Evolutionary conservation across 805 yeast species (phyloP).

Genomic region (Yamadazyma nakazawae): DNA sequence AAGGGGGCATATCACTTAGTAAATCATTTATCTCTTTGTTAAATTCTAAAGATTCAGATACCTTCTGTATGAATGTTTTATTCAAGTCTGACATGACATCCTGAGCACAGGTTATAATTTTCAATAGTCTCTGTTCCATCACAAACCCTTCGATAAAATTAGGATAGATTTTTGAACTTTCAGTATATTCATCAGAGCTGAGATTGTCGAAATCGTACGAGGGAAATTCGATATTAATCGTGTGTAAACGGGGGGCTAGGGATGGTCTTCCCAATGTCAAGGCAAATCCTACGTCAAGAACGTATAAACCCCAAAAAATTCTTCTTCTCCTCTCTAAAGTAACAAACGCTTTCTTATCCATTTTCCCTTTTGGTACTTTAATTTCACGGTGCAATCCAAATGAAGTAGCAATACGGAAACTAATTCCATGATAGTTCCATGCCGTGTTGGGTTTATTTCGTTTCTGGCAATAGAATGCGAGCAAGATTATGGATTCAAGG

Average conservation of each 20-base stretch:
- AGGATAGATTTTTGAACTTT: slow-evolving; percentile 24
- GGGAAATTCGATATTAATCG: slow-evolving; percentile 50
- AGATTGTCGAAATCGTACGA: slow-evolving; percentile 44
- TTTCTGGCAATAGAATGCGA: slow-evolving; percentile 62
- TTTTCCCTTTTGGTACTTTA: slow-evolving; percentile 10
- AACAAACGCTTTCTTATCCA: slow-evolving; percentile 1
- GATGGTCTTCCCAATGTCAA: slow-evolving; percentile 66
- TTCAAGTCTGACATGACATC: neutral
- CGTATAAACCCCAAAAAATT: slow-evolving; percentile 66
- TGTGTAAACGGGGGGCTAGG: slow-evolving; percentile 44
- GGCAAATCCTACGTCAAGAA: slow-evolving; percentile 62
- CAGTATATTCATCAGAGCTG: slow-evolving; percentile 8
- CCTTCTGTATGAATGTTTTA: slow-evolving; percentile 1
- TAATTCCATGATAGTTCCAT: slow-evolving; percentile 64
- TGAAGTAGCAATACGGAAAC: slow-evolving; percentile 64
- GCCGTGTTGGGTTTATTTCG: slow-evolving; percentile 66
- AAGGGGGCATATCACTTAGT: slow-evolving; percentile 42
- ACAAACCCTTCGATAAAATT: slow-evolving; percentile 12
- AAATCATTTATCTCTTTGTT: slow-evolving; percentile 41
- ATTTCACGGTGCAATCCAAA: slow-evolving; percentile 58
- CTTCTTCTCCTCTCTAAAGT: slow-evolving; percentile 53
- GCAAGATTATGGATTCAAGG: slow-evolving; percentile 36
- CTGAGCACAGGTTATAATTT: neutral
- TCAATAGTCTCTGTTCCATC: slow-evolving; percentile 2
- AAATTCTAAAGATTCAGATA: slow-evolving; percentile 28